Conservation (phyloP, 169 alveolate genomes). For the Besnoitia besnoiti region DNA sequence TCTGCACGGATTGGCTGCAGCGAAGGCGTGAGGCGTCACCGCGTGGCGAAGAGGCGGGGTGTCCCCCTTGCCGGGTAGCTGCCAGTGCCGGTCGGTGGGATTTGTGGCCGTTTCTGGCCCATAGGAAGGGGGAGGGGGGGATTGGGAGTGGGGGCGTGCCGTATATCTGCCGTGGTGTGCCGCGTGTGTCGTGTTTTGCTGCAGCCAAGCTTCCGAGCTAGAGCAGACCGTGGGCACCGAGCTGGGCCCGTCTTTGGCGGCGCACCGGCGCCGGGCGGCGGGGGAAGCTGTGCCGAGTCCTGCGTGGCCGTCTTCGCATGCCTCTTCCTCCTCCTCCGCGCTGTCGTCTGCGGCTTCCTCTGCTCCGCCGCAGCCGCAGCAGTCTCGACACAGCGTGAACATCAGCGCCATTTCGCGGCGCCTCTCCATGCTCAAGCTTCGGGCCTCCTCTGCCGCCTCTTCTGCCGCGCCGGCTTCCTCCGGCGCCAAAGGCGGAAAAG, state of each 20-base stretch:
- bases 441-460: not conserved
- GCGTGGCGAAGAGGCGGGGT: too few relatives aligned
- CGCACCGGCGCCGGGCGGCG: not conserved
- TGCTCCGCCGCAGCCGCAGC: not conserved
- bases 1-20: too few relatives aligned
- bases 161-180: not conserved
- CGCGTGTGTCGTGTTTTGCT: not conserved
- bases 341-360: too few relatives aligned
- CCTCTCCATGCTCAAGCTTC: not conserved
- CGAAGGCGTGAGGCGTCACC: too few relatives aligned
- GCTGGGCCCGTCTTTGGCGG: not conserved
- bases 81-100: too few relatives aligned
- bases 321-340: too few relatives aligned
- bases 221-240: not conserved
- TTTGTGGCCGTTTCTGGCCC: too few relatives aligned
- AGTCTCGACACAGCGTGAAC: not conserved
- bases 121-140: too few relatives aligned
- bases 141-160: too few relatives aligned
- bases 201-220: constrained; percentile 30
- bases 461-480: not conserved
- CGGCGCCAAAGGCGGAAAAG: not conserved
- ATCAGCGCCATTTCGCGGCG: not conserved
- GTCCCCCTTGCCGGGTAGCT: too few relatives aligned
- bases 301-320: too few relatives aligned
- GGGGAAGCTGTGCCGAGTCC: not conserved